Percentiles rank a stretch among this genome's conserved stretches.
These are phyloP conservation scores for Phytophthora syringae DNA, from an alignment of 352 stramenopile species.

Conservation along the genomic window DNA sequence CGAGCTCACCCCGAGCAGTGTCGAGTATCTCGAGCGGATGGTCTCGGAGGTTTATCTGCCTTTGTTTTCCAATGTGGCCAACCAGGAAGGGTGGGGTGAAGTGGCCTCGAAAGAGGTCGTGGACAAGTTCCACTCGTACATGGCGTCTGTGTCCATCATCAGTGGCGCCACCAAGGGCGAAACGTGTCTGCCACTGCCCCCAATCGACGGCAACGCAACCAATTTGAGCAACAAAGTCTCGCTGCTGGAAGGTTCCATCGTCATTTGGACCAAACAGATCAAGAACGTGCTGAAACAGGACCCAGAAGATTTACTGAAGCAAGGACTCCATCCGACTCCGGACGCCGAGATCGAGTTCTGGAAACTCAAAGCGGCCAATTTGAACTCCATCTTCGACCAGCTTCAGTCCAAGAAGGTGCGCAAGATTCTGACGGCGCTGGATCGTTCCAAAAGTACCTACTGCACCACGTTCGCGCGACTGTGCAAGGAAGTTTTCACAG, in stretches of 20 bases:
- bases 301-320: slow-evolving; percentile 96
- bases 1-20: slow-evolving; percentile 88
- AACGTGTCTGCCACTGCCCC: slow-evolving; percentile 95
- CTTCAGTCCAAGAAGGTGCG: slow-evolving; percentile 94
- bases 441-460: slow-evolving; percentile 97
- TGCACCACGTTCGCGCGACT: slow-evolving; percentile 96
- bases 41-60: slow-evolving; percentile 96
- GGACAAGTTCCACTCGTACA: slow-evolving; percentile 97
- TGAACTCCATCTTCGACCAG: slow-evolving; percentile 96
- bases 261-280: slow-evolving; percentile 99
- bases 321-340: slow-evolving; percentile 96
- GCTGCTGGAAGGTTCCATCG: slow-evolving; percentile 97
- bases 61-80: slow-evolving; percentile 95
- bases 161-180: slow-evolving; percentile 97
- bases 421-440: slow-evolving; percentile 94
- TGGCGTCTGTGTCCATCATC: slow-evolving; percentile 96
- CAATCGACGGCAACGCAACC: slow-evolving; percentile 83
- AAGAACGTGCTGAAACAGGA: slow-evolving; percentile 99
- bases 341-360: slow-evolving; percentile 98
- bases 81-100: slow-evolving; percentile 97
- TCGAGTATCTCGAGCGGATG: slow-evolving; percentile 96
- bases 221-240: slow-evolving; percentile 94
- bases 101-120: slow-evolving; percentile 97
- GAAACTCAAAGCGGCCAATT: slow-evolving; percentile 96
- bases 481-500: slow-evolving; percentile 98